Conservation (phyloP, 2,329 filamentous ascomycete species). For the Aspergillus aculeatinus region DNA sequence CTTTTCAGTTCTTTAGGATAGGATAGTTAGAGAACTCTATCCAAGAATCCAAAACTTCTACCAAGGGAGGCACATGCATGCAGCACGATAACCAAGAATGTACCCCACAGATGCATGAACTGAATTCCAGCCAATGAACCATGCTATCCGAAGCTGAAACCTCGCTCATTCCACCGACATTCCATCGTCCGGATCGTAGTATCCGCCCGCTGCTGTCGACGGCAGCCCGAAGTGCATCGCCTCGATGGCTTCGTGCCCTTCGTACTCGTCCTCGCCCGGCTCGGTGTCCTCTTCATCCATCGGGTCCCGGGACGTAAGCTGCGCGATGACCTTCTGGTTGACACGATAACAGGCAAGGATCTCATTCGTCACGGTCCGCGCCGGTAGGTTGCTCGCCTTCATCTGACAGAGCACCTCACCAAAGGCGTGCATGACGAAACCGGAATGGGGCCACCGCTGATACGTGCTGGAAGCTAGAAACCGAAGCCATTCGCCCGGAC, state of each 20-base stretch:
- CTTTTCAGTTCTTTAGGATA: too few relatives aligned
- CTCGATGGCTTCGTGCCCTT: conserved; percentile 33
- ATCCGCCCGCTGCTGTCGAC: conserved; percentile 12
- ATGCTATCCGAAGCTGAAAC: not conserved
- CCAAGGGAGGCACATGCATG: not conserved
- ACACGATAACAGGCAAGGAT: conserved; percentile 33
- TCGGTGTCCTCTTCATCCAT: conserved; percentile 15
- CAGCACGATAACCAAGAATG: not conserved
- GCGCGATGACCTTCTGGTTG: conserved; percentile 31
- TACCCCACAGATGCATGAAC: not conserved
- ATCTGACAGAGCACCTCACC: conserved; percentile 36
- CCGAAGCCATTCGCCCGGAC: conserved; percentile 30
- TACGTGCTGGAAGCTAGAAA: conserved; percentile 44
- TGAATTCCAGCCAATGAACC: not conserved
- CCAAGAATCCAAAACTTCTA: not conserved
- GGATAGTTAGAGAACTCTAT: not conserved
- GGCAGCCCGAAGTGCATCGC: conserved; percentile 23
- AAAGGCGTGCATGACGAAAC: conserved; percentile 33
- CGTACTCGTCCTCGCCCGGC: conserved; percentile 25
- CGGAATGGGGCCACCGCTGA: conserved; percentile 17
- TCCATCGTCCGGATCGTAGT: conserved; percentile 25
- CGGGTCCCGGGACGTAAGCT: conserved; percentile 25
- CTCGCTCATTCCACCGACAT: conserved; percentile 26
- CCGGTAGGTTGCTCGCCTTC: conserved; percentile 27
- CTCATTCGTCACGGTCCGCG: conserved; percentile 28